phyloP scores from a whole-genome alignment of 2,329 filamentous ascomycete genomes.

The Sarocladium kiliense region DNA sequence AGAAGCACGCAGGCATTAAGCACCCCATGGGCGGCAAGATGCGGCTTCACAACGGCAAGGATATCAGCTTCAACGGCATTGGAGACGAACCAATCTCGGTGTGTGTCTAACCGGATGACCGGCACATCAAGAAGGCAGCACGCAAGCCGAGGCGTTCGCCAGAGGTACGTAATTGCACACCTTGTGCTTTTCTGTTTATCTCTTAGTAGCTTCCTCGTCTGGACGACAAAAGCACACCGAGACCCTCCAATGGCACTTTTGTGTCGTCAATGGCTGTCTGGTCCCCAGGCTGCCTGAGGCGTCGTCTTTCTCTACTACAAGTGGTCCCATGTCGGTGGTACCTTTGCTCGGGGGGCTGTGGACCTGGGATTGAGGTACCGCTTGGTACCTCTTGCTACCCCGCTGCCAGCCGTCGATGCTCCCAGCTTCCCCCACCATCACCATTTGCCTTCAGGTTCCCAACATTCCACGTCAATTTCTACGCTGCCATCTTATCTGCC shows the following conservation, averaged over 20 bases:
- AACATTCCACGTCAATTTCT: background rate
- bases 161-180: conserved; percentile 1
- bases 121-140: background rate
- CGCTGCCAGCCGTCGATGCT: background rate
- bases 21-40: background rate
- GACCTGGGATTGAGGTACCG: background rate
- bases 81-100: background rate
- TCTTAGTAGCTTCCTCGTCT: background rate
- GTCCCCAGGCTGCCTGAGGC: background rate
- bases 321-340: background rate
- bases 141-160: background rate
- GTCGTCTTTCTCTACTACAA: background rate
- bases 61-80: background rate
- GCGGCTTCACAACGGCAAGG: background rate
- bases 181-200: background rate
- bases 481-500: background rate
- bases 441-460: background rate
- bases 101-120: background rate
- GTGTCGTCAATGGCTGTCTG: background rate
- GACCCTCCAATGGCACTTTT: background rate
- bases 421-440: background rate
- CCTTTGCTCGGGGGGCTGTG: background rate
- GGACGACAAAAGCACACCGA: background rate
- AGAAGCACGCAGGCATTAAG: background rate
- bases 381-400: conserved; percentile 2